A percentile compares a stretch with the other conserved stretches of the same genome.
Conservation (phyloP, 176 grass and related monocot species). For the Aegilops tauschii region DNA sequence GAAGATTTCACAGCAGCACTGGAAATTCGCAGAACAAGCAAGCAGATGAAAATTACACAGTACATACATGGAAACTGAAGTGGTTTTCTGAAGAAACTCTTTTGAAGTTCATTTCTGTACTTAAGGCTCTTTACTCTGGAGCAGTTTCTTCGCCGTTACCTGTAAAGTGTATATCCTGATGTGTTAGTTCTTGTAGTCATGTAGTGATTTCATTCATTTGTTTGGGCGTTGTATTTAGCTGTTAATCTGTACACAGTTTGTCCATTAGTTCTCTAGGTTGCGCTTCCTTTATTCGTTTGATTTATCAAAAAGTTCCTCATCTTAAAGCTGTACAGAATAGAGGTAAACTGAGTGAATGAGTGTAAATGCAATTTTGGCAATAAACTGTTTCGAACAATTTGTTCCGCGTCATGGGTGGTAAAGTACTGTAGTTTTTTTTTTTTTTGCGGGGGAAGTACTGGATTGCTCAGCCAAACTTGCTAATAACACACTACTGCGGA, state of each 20-base stretch:
- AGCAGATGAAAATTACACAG: slow-evolving; percentile 30
- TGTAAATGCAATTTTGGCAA: slow-evolving; percentile 41
- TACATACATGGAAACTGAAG: slow-evolving; percentile 67
- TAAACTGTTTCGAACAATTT: neutral
- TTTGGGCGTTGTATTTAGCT: slow-evolving; percentile 38
- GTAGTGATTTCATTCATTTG: slow-evolving; percentile 80
- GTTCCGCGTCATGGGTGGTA: neutral
- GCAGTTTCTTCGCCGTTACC: slow-evolving; percentile 48
- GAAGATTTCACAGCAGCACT: slow-evolving; percentile 5
- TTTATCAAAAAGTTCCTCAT: slow-evolving; percentile 8
- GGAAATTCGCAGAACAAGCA: slow-evolving; percentile 26
- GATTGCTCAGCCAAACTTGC: neutral
- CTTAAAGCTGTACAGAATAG: slow-evolving; percentile 35
- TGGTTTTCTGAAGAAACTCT: slow-evolving; percentile 77
- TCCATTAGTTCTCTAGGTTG: slow-evolving; percentile 25
- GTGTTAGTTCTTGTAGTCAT: slow-evolving; percentile 37
- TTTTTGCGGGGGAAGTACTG: neutral
- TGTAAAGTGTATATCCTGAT: slow-evolving; percentile 78
- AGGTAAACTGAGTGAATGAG: slow-evolving; percentile 16
- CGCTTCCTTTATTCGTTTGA: slow-evolving; percentile 26
- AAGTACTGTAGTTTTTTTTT: neutral
- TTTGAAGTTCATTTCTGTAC: slow-evolving; percentile 75
- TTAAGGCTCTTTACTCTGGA: slow-evolving; percentile 64
- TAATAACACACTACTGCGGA: no score
- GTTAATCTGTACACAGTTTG: slow-evolving; percentile 44